phyloP scores from a whole-genome alignment of 176 grass and related monocot species.

The Zea mays region Zm-B73-REFERENCE-NAM-5.0 NC_050097.1:168929001-168929500 shows the following conservation, averaged over 20 bases:
- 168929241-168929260: conserved; percentile 30
- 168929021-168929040: conserved; percentile 45
- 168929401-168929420: conserved; percentile 49
- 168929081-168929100: conserved; percentile 37
- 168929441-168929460: conserved; percentile 38
- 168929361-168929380: conserved; percentile 29
- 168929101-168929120: conserved; percentile 52
- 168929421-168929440: conserved; percentile 29
- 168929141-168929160: conserved; percentile 51
- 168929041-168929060: conserved; percentile 39
- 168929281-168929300: conserved; percentile 38
- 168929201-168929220: conserved; percentile 42
- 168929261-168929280: conserved; percentile 30
- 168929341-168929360: conserved; percentile 21
- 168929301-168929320: conserved; percentile 34
- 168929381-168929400: conserved; percentile 48
- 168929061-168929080: conserved; percentile 52
- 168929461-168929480: conserved; percentile 24
- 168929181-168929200: conserved; percentile 43
- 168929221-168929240: conserved; percentile 18
- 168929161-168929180: conserved; percentile 42
- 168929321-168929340: conserved; percentile 26
- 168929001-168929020: conserved; percentile 22
- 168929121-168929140: conserved; percentile 57
- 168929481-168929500: background rate